Conservation (phyloP, 2,329 filamentous ascomycete genomes). For the Spiromastix sp. region DNA sequence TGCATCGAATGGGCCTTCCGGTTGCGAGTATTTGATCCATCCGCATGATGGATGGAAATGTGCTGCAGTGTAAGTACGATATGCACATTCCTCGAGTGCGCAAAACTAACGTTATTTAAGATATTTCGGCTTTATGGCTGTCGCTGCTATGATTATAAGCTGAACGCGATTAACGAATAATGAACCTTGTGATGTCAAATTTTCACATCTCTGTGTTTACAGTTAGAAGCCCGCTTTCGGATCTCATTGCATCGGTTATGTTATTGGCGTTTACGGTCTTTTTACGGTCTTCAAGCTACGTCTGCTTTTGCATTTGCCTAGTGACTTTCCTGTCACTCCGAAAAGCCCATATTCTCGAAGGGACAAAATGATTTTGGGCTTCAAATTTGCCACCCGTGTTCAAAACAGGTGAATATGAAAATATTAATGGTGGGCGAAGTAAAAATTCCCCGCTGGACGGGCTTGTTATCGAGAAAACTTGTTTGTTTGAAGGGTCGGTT, state of each 20-base stretch:
- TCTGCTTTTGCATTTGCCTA: not conserved
- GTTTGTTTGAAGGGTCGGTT: no score
- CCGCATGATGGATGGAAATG: constrained; percentile 31
- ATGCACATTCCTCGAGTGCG: not conserved
- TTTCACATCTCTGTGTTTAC: not conserved
- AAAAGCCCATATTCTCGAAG: no score
- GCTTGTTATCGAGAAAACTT: no score
- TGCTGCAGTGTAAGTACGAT: constrained; percentile 25
- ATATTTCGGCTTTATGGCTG: constrained; percentile 31
- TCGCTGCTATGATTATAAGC: constrained; percentile 28
- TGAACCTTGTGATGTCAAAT: not conserved
- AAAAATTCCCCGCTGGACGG: constrained; percentile 4
- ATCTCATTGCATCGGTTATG: not conserved
- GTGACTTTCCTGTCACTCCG: not conserved
- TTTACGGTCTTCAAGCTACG: not conserved
- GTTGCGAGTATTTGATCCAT: constrained; percentile 25
- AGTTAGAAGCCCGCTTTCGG: not conserved
- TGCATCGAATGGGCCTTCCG: constrained; percentile 26
- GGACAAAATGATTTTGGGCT: no score
- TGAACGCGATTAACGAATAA: constrained; percentile 10
- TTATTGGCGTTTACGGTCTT: not conserved
- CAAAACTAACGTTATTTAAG: constrained; percentile 11
- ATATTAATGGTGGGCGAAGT: not conserved
- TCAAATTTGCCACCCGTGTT: no score
- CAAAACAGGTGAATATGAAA: not conserved